A percentile compares a stretch with the other conserved stretches of the same genome.
These are phyloP conservation scores for Toxicodendron radicans DNA, from an alignment of 345 rosid genomes.

Conservation along the genomic window DNA sequence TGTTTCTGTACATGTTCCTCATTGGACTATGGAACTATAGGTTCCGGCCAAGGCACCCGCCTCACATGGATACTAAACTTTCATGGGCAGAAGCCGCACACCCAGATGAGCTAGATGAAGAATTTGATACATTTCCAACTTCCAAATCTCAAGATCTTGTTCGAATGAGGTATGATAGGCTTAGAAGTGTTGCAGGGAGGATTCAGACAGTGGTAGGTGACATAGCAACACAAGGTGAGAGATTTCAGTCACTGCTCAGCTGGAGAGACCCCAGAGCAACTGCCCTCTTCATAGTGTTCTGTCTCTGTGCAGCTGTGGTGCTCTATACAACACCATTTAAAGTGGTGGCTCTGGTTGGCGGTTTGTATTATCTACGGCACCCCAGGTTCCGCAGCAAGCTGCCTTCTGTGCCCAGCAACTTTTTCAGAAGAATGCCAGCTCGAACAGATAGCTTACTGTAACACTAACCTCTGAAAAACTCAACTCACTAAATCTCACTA, in stretches of 20 bases:
- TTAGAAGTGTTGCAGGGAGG: conserved; percentile 78
- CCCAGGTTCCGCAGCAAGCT: conserved; percentile 85
- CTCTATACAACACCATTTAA: conserved; percentile 66
- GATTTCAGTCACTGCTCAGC: conserved; percentile 59
- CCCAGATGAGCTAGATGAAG: conserved; percentile 83
- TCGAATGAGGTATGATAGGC: conserved; percentile 73
- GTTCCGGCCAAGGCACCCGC: conserved; percentile 63
- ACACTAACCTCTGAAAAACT: neutral
- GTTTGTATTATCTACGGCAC: conserved; percentile 65
- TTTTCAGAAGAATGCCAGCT: conserved; percentile 77
- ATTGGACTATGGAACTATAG: conserved; percentile 79
- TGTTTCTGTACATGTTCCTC: conserved; percentile 74
- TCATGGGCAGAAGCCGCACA: conserved; percentile 75
- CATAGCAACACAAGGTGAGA: conserved; percentile 85
- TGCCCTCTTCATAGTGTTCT: conserved; percentile 64
- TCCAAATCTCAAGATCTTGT: conserved; percentile 51
- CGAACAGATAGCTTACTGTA: conserved; percentile 62
- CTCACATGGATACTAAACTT: conserved; percentile 75
- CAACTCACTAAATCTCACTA: neutral
- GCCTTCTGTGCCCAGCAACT: conserved; percentile 77
- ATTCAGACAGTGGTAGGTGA: conserved; percentile 80
- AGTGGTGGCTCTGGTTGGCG: conserved; percentile 53
- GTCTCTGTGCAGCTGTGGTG: conserved; percentile 67
- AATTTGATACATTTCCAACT: conserved; percentile 82
- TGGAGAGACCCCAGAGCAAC: conserved; percentile 92